phyloP scores from a whole-genome alignment of 2,329 filamentous ascomycete genomes.

The Diaporthe helianthi region DNA sequence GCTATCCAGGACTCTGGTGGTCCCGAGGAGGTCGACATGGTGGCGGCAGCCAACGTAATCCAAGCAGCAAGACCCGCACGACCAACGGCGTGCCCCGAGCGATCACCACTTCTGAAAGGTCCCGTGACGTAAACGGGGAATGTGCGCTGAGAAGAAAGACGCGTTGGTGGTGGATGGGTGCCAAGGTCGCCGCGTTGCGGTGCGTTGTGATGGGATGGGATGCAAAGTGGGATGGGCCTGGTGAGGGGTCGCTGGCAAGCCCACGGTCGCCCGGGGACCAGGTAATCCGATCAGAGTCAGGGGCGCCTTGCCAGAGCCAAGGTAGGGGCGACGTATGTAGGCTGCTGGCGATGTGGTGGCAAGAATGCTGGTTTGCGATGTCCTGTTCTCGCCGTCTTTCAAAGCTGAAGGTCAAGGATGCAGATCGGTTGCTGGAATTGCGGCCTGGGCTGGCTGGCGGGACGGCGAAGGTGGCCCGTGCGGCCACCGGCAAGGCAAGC shows the following conservation, averaged over 20 bases:
- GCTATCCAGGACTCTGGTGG: constrained; percentile 93
- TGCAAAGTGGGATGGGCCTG: constrained; percentile 24
- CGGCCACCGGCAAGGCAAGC: neutral
- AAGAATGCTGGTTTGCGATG: constrained; percentile 23
- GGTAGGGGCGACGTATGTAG: neutral
- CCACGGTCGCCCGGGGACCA: constrained; percentile 21
- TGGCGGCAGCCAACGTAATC: constrained; percentile 35
- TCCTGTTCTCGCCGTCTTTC: constrained; percentile 19
- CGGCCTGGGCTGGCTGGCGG: constrained; percentile 29
- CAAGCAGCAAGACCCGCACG: neutral
- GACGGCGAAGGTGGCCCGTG: constrained; percentile 25
- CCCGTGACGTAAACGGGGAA: neutral
- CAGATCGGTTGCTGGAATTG: constrained; percentile 30
- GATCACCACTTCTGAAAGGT: neutral
- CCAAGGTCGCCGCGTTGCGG: constrained; percentile 19
- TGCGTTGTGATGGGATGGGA: constrained; percentile 26
- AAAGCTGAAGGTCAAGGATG: constrained; percentile 24
- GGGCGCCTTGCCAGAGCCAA: constrained; percentile 5
- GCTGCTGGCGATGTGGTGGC: neutral
- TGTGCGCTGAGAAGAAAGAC: constrained; percentile 9
- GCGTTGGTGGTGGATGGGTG: constrained; percentile 3
- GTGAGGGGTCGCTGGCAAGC: constrained; percentile 16
- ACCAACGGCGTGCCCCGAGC: neutral
- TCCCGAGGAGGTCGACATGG: constrained; percentile 67
- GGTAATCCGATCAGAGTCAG: neutral